Evolutionary conservation across 129 eudicot genomes (phyloP).

Genomic region (Tanacetum coccineum): DNA sequence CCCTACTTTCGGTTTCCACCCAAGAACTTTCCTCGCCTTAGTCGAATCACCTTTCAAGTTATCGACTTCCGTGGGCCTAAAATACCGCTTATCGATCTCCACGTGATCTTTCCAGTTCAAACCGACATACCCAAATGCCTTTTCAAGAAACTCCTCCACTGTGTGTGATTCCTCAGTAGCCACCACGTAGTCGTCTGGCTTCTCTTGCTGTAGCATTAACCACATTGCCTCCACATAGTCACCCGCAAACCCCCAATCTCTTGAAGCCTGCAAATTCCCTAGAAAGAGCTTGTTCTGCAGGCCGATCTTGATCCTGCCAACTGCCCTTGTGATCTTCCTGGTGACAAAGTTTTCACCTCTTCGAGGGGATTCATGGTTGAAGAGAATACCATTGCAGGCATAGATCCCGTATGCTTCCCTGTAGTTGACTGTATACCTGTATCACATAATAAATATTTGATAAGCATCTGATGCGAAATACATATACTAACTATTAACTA

Average conservation of each 20-base stretch:
- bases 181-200: conserved; percentile 94
- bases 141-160: conserved; percentile 84
- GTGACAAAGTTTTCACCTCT: conserved; percentile 98
- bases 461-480: conserved; percentile 12
- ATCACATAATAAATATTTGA: background rate
- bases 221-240: conserved; percentile 99
- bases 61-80: conserved; percentile 93
- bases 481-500: background rate
- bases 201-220: conserved; percentile 98
- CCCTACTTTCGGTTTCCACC: conserved; percentile 94
- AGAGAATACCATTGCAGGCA: conserved; percentile 96
- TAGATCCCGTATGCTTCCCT: conserved; percentile 92
- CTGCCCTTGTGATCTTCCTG: conserved; percentile 91
- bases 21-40: conserved; percentile 76
- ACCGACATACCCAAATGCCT: conserved; percentile 86
- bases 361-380: conserved; percentile 93
- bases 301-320: conserved; percentile 91
- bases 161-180: conserved; percentile 98
- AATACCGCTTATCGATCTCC: conserved; percentile 76
- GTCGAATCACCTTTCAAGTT: conserved; percentile 90
- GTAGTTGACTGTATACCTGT: conserved; percentile 86
- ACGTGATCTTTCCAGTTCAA: conserved; percentile 94
- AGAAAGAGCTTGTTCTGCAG: conserved; percentile 80
- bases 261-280: conserved; percentile 87
- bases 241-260: conserved; percentile 99